phyloP scores from a whole-genome alignment of 345 rosid genomes.

The Citrus mangshanensis region DNA sequence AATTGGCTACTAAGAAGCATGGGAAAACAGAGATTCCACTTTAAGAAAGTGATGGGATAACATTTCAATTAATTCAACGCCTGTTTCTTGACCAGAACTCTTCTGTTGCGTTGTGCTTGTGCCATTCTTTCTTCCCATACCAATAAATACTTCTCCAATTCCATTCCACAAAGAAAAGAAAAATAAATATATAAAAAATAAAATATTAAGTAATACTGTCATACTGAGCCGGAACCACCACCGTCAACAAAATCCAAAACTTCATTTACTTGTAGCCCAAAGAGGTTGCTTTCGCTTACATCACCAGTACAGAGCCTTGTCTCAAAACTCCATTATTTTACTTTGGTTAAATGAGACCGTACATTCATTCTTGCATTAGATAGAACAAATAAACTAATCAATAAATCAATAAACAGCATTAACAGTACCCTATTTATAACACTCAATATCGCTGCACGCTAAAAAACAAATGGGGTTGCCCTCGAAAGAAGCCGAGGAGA shows the following conservation, averaged over 20 bases:
- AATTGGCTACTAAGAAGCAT: constrained; percentile 46
- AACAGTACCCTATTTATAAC: constrained; percentile 15
- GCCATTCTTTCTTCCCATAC: constrained; percentile 40
- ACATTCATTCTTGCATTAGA: constrained; percentile 14
- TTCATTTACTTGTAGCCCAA: constrained; percentile 25
- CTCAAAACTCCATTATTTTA: constrained; percentile 33
- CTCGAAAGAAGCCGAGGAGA: constrained; percentile 34
- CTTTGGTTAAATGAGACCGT: constrained; percentile 13
- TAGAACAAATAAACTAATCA: too few relatives aligned
- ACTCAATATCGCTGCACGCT: constrained; percentile 3
- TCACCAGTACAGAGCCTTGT: constrained; percentile 48
- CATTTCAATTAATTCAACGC: constrained; percentile 31
- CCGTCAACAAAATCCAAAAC: constrained; percentile 24
- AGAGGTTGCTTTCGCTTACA: constrained; percentile 43
- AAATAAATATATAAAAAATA: too few relatives aligned
- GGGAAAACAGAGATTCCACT: constrained; percentile 80
- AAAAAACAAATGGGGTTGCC: constrained; percentile 24
- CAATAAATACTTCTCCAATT: constrained; percentile 8
- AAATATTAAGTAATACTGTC: background rate
- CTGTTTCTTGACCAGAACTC: constrained; percentile 45
- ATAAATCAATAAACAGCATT: constrained; percentile 1
- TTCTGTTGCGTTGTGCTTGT: constrained; percentile 17
- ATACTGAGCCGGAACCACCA: constrained; percentile 11
- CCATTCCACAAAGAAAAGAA: constrained; percentile 3
- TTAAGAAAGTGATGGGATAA: constrained; percentile 63